Base-by-base conservation (phyloP, 192 early-diverging fungal species). In the Thoreauomyces humboldtii region DNA sequence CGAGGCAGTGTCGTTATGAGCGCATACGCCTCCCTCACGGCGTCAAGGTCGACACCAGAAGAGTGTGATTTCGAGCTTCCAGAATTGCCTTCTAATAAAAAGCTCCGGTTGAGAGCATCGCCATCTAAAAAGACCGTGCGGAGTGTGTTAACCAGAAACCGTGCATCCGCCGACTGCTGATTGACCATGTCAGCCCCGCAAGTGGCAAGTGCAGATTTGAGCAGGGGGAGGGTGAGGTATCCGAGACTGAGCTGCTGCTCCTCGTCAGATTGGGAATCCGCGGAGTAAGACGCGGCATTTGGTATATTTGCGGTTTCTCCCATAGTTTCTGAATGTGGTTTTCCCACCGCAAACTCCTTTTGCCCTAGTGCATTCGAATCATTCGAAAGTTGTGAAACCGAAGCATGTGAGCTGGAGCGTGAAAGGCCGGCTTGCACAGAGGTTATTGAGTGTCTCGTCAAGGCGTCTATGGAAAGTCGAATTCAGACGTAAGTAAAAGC, bases 41-140 rank as follows among this genome's bases (percentile, higher is more conserved):
- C 50, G 4, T 28, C 9, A 22, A 81, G 11, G 38, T 81, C 73
- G 21, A 81, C 24, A 11, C 67, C 67, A 0, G 74, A 69, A 4
- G 74, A 34, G 36, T 71, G 73, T 22, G 28, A 28, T 11, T 6
- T 25, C n/a, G 38, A 12, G 38, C n/a, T n/a, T n/a, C n/a, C n/a
- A n/a, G n/a, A n/a, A 15, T 15, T 5, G 3, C 11, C 35, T 12
- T 29, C 31, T 7, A n/a, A 56, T 41, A 77, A 59, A 67, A 81
- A 81, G 41, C 73, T 76, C 4, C 42, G 33, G 50, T 68, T 71
- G 29, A 81, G 50, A 25, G 76, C 70, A 6, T 78, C 71, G 19
- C 57, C 43, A 59, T 66, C 71, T 2, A 76, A 75, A 59, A 78
- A 81, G 9, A 76, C 68, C 1, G 60, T 69, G 24, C 60, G 32